Evolutionary conservation across 164 flowering plant species (phyloP).

Genomic region (Vitis cinerea): DNA sequence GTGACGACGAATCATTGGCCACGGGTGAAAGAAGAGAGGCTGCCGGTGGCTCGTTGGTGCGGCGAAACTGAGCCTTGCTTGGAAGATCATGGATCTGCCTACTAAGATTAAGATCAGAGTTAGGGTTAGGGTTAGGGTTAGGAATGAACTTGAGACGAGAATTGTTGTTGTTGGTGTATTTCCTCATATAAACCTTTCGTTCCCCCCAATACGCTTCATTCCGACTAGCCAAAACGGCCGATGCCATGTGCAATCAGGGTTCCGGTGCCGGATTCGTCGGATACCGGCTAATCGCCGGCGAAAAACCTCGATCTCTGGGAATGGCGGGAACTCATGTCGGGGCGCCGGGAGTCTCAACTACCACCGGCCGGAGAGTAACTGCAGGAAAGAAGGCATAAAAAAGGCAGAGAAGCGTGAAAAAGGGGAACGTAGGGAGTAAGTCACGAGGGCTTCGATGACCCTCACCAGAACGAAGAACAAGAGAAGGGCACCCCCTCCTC

Average conservation of each 20-base stretch:
- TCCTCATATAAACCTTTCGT: slow-evolving; percentile 39
- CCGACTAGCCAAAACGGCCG: slow-evolving; percentile 34
- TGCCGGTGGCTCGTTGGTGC: not conserved
- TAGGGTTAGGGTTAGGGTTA: slow-evolving; percentile 26
- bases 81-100: slow-evolving; percentile 5
- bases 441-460: slow-evolving; percentile 23
- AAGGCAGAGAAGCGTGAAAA: not conserved
- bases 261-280: slow-evolving; percentile 1
- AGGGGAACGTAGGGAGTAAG: not conserved
- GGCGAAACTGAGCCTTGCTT: not conserved
- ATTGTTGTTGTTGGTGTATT: slow-evolving; percentile 25
- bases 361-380: not conserved
- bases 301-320: not conserved
- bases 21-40: not conserved
- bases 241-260: slow-evolving; percentile 30
- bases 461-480: slow-evolving; percentile 23
- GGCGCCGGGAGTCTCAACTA: not conserved
- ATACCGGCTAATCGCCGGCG: slow-evolving; percentile 10
- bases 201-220: slow-evolving; percentile 41
- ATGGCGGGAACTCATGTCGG: not conserved
- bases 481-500: slow-evolving; percentile 15
- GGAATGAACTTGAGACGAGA: slow-evolving; percentile 7
- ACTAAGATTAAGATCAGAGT: slow-evolving; percentile 23
- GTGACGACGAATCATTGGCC: not conserved
- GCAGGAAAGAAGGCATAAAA: not conserved